Evolutionary conservation across 2,329 filamentous ascomycete species (phyloP).

Genomic region (Plectosphaerella cucumerina): DNA sequence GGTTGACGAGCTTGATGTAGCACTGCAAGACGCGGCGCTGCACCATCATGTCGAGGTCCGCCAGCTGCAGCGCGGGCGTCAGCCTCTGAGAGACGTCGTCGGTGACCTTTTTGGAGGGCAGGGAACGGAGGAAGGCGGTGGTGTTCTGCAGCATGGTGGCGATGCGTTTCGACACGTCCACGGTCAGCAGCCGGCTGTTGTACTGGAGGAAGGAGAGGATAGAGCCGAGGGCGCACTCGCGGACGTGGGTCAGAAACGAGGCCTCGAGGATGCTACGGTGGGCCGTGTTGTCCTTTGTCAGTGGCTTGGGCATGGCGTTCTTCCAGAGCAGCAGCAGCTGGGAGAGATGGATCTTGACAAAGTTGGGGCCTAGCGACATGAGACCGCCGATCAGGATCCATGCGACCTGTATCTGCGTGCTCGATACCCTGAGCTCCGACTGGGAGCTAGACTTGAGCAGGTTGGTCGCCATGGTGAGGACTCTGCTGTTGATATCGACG

Average conservation of each 20-base stretch:
- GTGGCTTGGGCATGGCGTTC: conserved; percentile 88
- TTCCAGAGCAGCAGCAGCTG: conserved; percentile 95
- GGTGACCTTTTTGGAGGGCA: conserved; percentile 78
- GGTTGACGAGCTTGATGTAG: conserved; percentile 84
- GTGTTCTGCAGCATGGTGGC: conserved; percentile 95
- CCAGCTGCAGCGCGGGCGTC: conserved; percentile 79
- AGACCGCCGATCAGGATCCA: conserved; percentile 96
- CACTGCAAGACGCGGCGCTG: conserved; percentile 90
- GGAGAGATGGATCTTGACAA: conserved; percentile 96
- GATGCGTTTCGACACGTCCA: conserved; percentile 90
- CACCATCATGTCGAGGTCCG: conserved; percentile 90
- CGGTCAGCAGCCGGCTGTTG: conserved; percentile 85
- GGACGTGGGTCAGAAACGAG: conserved; percentile 88
- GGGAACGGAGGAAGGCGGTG: conserved; percentile 77
- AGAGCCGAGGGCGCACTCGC: conserved; percentile 89
- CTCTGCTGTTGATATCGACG: conserved; percentile 88
- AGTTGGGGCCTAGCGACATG: conserved; percentile 95
- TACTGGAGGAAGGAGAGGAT: conserved; percentile 90
- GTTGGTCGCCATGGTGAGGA: conserved; percentile 86
- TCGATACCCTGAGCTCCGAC: conserved; percentile 84
- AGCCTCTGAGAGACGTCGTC: conserved; percentile 84
- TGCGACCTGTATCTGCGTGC: conserved; percentile 93
- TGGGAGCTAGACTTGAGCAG: conserved; percentile 89
- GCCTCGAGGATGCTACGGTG: conserved; percentile 82
- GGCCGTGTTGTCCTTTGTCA: conserved; percentile 87